These are phyloP conservation scores for Ceratocystis diversiconidia DNA, from an alignment of 2,329 filamentous ascomycete genomes.

Conservation along the genomic window DNA sequence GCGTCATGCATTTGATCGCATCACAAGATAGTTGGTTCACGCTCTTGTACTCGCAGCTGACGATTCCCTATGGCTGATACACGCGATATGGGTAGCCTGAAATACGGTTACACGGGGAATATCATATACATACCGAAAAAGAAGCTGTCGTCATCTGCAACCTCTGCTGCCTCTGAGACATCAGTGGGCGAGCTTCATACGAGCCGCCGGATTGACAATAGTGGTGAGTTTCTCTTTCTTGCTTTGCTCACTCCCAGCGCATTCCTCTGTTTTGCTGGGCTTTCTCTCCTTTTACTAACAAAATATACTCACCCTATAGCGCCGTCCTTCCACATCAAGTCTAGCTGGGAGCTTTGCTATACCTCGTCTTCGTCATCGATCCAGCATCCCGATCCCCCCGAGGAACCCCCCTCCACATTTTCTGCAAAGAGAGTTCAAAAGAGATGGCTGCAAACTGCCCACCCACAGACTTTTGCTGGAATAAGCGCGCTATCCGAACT, in stretches of 20 bases:
- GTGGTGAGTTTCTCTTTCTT: slow-evolving; percentile 7
- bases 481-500: slow-evolving; percentile 24
- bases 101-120: slow-evolving; percentile 14
- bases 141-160: no score
- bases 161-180: neutral
- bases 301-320: neutral
- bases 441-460: slow-evolving; percentile 36
- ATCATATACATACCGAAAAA: slow-evolving; percentile 13
- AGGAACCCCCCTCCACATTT: neutral
- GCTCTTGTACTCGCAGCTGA: slow-evolving; percentile 8
- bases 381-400: neutral
- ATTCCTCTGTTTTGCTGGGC: no score
- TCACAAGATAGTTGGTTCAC: slow-evolving; percentile 4
- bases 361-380: slow-evolving; percentile 3
- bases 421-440: slow-evolving; percentile 25
- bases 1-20: slow-evolving; percentile 14
- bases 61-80: slow-evolving; percentile 16
- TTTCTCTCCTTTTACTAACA: neutral
- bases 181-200: slow-evolving; percentile 11
- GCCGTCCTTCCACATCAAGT: slow-evolving; percentile 9
- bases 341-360: slow-evolving; percentile 18
- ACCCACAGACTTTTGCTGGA: slow-evolving; percentile 37
- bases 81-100: slow-evolving; percentile 13
- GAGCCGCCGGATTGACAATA: slow-evolving; percentile 4
- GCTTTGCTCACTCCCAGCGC: neutral